Percentiles rank a stretch among this genome's conserved stretches.
Evolutionary conservation across 768 basidiomycete species (phyloP).

Genomic region (Tulasnella sp.): DNA sequence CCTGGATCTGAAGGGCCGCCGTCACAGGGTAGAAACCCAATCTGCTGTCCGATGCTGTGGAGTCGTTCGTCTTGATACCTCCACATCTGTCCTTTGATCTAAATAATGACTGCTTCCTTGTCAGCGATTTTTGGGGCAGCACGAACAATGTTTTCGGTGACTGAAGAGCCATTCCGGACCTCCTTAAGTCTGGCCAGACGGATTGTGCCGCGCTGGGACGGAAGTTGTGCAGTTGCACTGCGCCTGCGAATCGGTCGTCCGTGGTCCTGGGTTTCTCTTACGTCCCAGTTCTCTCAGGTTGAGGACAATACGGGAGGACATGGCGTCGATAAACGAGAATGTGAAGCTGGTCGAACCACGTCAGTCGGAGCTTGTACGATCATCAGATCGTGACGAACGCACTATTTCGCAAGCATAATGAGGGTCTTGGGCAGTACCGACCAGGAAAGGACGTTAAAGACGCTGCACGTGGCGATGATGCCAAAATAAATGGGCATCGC

Average conservation of each 20-base stretch:
- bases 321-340: neutral
- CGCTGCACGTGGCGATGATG: neutral
- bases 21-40: neutral
- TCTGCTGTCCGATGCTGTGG: too few species aligned
- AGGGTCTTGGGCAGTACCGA: neutral
- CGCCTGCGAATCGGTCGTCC: neutral
- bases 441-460: conserved; percentile 12
- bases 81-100: too few species aligned
- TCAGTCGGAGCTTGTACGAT: neutral
- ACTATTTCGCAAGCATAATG: neutral
- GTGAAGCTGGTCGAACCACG: neutral
- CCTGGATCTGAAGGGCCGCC: neutral
- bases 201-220: neutral
- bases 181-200: neutral
- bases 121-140: neutral
- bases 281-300: neutral
- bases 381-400: neutral
- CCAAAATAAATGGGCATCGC: conserved; percentile 7
- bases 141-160: neutral
- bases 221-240: neutral
- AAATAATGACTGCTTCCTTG: too few species aligned
- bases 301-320: neutral
- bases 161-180: neutral
- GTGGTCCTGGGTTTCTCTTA: neutral
- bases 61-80: too few species aligned